These are phyloP conservation scores for Agarophyton chilense DNA, from an alignment of 23 red algal species.

Conservation along the genomic window DNA sequence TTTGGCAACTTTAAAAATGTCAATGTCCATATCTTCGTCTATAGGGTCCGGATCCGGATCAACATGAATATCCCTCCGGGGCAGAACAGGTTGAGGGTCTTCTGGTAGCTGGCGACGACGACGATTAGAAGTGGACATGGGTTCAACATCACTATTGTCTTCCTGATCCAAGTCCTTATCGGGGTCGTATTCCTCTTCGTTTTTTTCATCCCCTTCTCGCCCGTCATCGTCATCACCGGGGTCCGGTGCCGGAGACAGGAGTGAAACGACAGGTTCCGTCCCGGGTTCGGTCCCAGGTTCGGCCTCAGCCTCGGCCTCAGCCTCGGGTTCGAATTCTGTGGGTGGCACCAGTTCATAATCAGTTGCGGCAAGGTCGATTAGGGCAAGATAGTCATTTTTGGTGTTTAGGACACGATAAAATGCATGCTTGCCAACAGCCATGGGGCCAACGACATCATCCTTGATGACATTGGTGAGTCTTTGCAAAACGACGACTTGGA, in stretches of 20 bases:
- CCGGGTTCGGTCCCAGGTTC: background rate
- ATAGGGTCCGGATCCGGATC: background rate
- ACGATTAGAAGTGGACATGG: background rate
- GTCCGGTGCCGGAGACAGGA: background rate
- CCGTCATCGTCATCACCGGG: constrained; percentile 23
- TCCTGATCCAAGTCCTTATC: background rate
- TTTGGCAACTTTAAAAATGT: background rate
- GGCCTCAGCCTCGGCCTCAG: background rate
- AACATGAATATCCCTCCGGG: background rate
- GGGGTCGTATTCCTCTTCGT: background rate
- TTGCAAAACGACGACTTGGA: constrained; percentile 31
- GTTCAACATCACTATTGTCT: background rate
- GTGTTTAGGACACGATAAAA: constrained; percentile 43
- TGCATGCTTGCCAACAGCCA: background rate
- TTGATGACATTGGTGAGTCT: background rate
- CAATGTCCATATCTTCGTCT: background rate
- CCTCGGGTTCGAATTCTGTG: too few species aligned
- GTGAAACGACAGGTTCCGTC: background rate
- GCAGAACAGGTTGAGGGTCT: background rate
- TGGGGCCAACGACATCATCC: constrained; percentile 29
- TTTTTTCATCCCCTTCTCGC: background rate
- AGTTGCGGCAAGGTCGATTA: constrained; percentile 24
- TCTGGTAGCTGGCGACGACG: background rate
- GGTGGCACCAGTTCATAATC: constrained; percentile 1
- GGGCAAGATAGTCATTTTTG: constrained; percentile 35